Base-by-base conservation (phyloP, 176 grass and related monocot species). In the Musa acuminata region DNA sequence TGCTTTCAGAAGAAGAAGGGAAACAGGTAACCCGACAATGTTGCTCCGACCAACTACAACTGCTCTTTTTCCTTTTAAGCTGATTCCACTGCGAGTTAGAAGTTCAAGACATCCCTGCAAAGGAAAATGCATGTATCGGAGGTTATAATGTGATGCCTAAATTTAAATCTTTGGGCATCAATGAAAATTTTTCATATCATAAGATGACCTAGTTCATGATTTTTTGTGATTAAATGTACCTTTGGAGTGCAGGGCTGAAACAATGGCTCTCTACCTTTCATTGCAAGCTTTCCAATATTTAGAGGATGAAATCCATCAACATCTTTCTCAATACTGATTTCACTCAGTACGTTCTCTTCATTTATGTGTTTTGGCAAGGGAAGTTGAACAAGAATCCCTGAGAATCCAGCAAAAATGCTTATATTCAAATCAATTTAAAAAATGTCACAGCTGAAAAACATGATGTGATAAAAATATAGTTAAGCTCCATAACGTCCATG, bases 301-400 rank as follows among this genome's bases (percentile, higher is more conserved):
- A 98, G 76, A 69, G 95, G 95, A 87, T 98, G 95, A 80, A 98
- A 98, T 24, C 95, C 95, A 79, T 98, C 95, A 0, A 98, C 95
- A 78, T 98, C 94, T 85, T 98, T 98, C 52, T 94, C 86, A 35
- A 98, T 87, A 77, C 75, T 84, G 3, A 98, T 91, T 71, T 94
- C 88, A 5, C 55, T 88, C 67, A 98, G 53, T 51, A 98, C 85
- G 79, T 77, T 98, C 69, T 94, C 95, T 83, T 98, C 90, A 62
- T 98, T 89, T 73, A 93, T 98, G 81, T 98, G 88, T 74, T 93
- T 91, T 67, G 94, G 94, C 60, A 98, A 80, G 67, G 94, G 94
- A 72, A 98, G 90, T 65, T 98, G 94, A 79, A 98, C 90, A 8
- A 98, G 87, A 76, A 98, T 93, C 3, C 94, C 94, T 98, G 69